phyloP scores from a whole-genome alignment of 2,329 filamentous ascomycete genomes.

The Trichophyton mentagrophytes region DNA sequence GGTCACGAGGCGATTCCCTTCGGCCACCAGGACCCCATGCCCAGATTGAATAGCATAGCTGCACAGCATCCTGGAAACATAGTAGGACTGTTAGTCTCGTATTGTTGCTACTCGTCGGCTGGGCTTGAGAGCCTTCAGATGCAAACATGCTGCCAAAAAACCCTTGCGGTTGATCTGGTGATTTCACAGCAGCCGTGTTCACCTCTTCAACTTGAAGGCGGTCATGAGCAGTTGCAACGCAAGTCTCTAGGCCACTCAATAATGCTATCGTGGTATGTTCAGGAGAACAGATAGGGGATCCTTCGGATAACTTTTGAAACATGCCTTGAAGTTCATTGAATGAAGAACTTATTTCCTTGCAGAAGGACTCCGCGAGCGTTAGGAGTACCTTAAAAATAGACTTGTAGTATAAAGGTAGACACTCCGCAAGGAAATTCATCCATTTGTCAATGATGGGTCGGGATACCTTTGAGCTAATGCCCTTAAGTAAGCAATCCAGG shows the following conservation, averaged over 20 bases:
- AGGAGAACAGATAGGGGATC: constrained; percentile 38
- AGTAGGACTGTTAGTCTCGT: constrained; percentile 72
- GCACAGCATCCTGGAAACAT: constrained; percentile 92
- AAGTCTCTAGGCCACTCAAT: constrained; percentile 83
- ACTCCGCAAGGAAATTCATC: constrained; percentile 73
- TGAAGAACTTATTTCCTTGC: constrained; percentile 57
- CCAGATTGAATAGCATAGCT: constrained; percentile 89
- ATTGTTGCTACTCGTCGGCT: constrained; percentile 80
- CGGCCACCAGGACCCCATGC: constrained; percentile 61
- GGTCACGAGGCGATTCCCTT: constrained; percentile 41
- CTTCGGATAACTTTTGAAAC: constrained; percentile 29
- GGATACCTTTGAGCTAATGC: constrained; percentile 61
- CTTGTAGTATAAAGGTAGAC: constrained; percentile 69
- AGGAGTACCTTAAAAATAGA: constrained; percentile 83
- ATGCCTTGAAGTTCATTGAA: constrained; percentile 55
- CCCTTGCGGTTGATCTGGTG: constrained; percentile 68
- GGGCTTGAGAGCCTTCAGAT: constrained; percentile 60
- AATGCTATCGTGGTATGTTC: constrained; percentile 57
- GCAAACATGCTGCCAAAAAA: constrained; percentile 90
- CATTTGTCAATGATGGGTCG: constrained; percentile 77
- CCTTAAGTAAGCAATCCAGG: constrained; percentile 68
- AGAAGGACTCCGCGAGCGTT: constrained; percentile 81
- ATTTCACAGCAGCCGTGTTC: constrained; percentile 55
- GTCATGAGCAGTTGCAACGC: constrained; percentile 77
- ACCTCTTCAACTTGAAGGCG: constrained; percentile 65